A percentile compares a stretch with the other conserved stretches of the same genome.
Evolutionary conservation across 2,329 filamentous ascomycete genomes (phyloP).

Genomic region (Tolypocladium amazonense): DNA sequence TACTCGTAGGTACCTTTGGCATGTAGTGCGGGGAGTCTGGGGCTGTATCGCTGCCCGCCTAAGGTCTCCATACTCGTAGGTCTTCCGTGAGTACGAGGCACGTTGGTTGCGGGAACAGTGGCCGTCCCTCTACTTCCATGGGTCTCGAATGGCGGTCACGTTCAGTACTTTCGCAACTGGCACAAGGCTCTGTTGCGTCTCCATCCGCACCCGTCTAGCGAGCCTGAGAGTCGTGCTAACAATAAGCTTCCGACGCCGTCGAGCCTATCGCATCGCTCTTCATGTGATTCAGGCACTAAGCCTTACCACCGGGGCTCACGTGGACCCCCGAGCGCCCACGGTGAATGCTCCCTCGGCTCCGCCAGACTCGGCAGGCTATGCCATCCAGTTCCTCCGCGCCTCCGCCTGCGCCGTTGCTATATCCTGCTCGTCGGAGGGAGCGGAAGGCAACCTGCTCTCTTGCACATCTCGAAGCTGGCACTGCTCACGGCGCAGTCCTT

Average conservation of each 20-base stretch:
- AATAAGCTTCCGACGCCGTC: neutral
- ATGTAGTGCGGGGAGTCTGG: too few species aligned
- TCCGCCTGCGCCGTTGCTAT: neutral
- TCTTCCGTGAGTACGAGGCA: too few species aligned
- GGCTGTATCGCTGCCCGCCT: too few species aligned
- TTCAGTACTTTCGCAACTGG: too few species aligned
- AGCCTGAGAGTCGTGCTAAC: neutral
- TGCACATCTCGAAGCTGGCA: neutral
- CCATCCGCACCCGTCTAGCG: too few species aligned
- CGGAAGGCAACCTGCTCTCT: neutral
- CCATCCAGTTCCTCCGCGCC: neutral
- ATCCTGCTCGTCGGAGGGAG: neutral
- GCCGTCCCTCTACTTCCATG: too few species aligned
- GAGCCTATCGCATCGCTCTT: neutral
- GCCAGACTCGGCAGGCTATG: neutral
- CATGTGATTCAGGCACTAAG: neutral
- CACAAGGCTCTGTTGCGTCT: neutral
- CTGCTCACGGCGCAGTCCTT: neutral
- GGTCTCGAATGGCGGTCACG: too few species aligned
- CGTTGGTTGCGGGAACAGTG: too few species aligned
- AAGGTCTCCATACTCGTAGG: too few species aligned
- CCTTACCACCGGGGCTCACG: neutral
- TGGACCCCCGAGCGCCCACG: neutral
- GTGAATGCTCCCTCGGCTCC: neutral
- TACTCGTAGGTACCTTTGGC: too few species aligned